phyloP scores from a whole-genome alignment of 768 basidiomycete genomes.

The Floccularia luteovirens region DNA sequence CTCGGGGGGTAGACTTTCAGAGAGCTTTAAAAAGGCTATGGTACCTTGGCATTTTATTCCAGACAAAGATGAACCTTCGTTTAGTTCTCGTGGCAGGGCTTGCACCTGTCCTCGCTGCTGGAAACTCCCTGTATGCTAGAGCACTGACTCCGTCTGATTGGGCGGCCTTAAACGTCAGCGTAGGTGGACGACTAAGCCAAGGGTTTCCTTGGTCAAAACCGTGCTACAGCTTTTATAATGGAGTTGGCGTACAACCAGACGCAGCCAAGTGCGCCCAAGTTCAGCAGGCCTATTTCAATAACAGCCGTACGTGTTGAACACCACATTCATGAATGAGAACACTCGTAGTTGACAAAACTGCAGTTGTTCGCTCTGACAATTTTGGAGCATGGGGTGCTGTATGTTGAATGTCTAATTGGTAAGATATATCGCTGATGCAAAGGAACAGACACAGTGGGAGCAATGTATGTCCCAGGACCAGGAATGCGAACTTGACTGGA shows the following conservation, averaged over 20 bases:
- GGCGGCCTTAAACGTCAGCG: constrained; percentile 11
- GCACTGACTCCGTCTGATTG: background rate
- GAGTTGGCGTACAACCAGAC: constrained; percentile 6
- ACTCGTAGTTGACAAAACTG: background rate
- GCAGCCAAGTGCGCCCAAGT: constrained; percentile 8
- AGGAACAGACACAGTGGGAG: constrained; percentile 12
- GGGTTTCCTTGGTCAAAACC: constrained; percentile 14
- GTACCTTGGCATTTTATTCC: no score
- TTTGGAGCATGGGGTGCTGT: constrained; percentile 9
- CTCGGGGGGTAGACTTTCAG: no score
- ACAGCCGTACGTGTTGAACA: background rate
- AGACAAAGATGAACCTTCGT: background rate
- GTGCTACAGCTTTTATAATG: constrained; percentile 13
- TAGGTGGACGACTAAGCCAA: constrained; percentile 10
- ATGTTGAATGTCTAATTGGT: background rate
- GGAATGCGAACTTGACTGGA: constrained; percentile 12
- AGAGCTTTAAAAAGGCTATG: no score
- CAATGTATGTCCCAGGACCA: constrained; percentile 12
- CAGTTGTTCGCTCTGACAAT: constrained; percentile 6
- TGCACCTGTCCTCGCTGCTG: background rate
- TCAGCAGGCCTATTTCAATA: constrained; percentile 13
- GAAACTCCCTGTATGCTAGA: background rate
- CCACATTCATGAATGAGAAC: background rate
- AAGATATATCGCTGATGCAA: background rate
- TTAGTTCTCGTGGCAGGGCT: background rate